phyloP scores from a whole-genome alignment of 805 yeast genomes.

The Candida caryicola region DNA sequence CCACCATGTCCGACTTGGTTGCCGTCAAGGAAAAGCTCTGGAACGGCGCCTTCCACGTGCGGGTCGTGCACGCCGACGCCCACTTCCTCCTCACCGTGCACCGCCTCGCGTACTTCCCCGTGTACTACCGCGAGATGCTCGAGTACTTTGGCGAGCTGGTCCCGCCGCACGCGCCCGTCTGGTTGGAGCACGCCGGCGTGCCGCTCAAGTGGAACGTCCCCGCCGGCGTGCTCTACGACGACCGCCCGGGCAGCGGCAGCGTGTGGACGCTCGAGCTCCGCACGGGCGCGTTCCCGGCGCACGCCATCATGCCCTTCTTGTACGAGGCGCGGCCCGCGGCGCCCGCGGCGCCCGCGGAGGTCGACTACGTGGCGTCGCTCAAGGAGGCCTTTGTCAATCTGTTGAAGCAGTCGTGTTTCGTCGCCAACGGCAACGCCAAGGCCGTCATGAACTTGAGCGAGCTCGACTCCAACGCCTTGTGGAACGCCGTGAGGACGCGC shows the following conservation, averaged over 20 bases:
- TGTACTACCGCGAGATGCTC: constrained; percentile 35
- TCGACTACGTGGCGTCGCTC: constrained; percentile 30
- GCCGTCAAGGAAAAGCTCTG: constrained; percentile 43
- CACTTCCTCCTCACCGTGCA: constrained; percentile 20
- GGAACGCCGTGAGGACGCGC: constrained; percentile 47
- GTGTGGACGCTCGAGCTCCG: constrained; percentile 38
- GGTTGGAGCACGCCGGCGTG: constrained; percentile 65
- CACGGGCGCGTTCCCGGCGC: constrained; percentile 24
- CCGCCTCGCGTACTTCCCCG: constrained; percentile 55
- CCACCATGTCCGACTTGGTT: background rate
- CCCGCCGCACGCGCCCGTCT: constrained; percentile 28
- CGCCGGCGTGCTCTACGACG: constrained; percentile 64
- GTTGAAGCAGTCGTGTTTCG: constrained; percentile 76
- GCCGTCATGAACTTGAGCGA: constrained; percentile 75
- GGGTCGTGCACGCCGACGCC: constrained; percentile 7
- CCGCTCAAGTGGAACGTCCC: constrained; percentile 81
- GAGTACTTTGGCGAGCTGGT: constrained; percentile 30
- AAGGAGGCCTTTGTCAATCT: constrained; percentile 68
- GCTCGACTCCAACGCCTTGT: constrained; percentile 53
- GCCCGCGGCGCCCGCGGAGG: background rate
- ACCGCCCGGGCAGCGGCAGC: constrained; percentile 22
- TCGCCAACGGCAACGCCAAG: constrained; percentile 74
- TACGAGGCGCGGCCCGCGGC: constrained; percentile 8
- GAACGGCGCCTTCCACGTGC: constrained; percentile 52
- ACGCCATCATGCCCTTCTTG: constrained; percentile 30